Conservation (phyloP, 176 grass and related monocot genomes). For the Canna indica region DNA sequence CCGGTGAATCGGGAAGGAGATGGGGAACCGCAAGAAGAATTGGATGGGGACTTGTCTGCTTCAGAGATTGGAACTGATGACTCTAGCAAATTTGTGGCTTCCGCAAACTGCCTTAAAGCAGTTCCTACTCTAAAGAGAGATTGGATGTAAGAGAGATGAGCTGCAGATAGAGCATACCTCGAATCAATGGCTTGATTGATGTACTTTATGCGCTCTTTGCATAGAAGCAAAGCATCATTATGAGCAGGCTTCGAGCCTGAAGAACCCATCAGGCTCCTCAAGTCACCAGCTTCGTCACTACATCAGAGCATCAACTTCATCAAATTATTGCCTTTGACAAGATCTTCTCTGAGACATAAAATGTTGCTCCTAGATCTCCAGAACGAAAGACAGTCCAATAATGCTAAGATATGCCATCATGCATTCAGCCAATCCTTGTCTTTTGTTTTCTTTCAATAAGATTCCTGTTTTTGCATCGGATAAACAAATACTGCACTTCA, state of each 20-base stretch:
- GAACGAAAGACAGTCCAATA: not conserved
- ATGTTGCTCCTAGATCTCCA: not conserved
- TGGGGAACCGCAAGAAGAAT: slow-evolving; percentile 66
- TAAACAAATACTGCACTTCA: not conserved
- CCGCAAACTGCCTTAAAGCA: slow-evolving; percentile 52
- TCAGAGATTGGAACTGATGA: slow-evolving; percentile 65
- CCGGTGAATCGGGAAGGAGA: slow-evolving; percentile 51
- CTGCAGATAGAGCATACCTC: slow-evolving; percentile 71
- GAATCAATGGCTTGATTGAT: slow-evolving; percentile 59
- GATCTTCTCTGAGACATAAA: not conserved
- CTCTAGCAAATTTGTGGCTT: slow-evolving; percentile 51
- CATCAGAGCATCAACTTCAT: not conserved
- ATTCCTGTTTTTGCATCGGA: not conserved
- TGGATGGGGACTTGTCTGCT: slow-evolving; percentile 58
- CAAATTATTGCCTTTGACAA: not conserved
- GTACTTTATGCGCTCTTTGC: slow-evolving; percentile 63
- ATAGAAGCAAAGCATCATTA: slow-evolving; percentile 68
- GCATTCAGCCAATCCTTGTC: not conserved
- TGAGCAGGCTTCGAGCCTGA: slow-evolving; percentile 65
- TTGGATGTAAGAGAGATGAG: slow-evolving; percentile 67
- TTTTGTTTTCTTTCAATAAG: not conserved
- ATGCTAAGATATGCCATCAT: no score
- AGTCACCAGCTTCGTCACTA: not conserved
- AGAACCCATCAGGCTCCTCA: slow-evolving; percentile 46
- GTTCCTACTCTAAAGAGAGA: slow-evolving; percentile 53